Evolutionary conservation across 805 yeast genomes (phyloP), one percentile per base, ranked within the genome.

Genomic region (Sugiyamaella floridensis): DNA sequence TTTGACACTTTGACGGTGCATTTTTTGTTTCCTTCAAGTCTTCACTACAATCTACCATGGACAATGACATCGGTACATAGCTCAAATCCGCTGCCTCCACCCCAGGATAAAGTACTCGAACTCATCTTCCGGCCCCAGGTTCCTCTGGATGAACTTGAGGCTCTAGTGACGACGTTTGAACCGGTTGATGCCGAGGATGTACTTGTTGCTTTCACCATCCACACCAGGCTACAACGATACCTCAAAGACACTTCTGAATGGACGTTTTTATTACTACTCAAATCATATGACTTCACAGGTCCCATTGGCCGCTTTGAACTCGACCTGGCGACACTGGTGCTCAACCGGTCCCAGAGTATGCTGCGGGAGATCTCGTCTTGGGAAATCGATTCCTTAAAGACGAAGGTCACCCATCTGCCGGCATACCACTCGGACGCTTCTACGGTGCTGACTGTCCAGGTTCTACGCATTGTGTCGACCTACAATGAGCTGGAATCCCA

Each of bases 241-340:
- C 54, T 54, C 40, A 50, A 54, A 14, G 70, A 66, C 48, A 54
- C 63, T 2, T 54, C 63, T n/a, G 54, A 63, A 16, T 65, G 70
- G 67, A 46, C 62, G 28, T n/a, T 50, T 5, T 66, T 63, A 57
- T 45, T 56, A 20, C 52, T 63, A 49, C 58, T 66, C 26, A 40
- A 53, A 10, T 46, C 55, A 14, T 64, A 62, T 53, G 67, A 65
- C 45, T 65, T 66, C 47, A 59, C 56, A 19, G 52, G 51, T 18
- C 51, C 52, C 44, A 56, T 58, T 19, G 45, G 63, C 16, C 55
- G 50, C n/a, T 61, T 63, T 45, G 67, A 63, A 49, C 60, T 62
- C 50, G 63, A 64, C 50, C 52, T 65, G 20, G 68, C 68, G 3
- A 50, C 43, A 5, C 50, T 57, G 50, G 64, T 65, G 12, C 56